Evolutionary conservation across 768 basidiomycete genomes (phyloP), one percentile per base, ranked within the genome.

Genomic region (Suillus sp.): DNA sequence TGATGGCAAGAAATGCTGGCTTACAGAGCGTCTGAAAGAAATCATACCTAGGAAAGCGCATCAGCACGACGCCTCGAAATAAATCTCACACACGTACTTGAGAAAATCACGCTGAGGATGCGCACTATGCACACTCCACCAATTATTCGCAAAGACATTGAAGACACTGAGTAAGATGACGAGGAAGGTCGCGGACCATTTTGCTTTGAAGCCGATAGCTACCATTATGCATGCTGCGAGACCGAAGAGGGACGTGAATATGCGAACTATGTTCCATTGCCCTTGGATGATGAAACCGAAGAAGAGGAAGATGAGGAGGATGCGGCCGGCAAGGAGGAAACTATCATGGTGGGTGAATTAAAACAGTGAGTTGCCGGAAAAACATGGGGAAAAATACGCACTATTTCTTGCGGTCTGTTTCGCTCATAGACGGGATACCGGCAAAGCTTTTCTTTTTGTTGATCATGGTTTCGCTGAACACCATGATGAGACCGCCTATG

Each of bases 391-490:
- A 61, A 30, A 20, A 0, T 16, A 81, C 91, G 66, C 66, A 99
- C 95, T 99, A 99, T 91, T 98, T 98, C 79, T 93, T 93, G 80
- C 96, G 87, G 78, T 99, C 97, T 1, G 87, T 96, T 78, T 99
- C 97, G 73, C 89, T 93, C 61, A 99, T 83, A 38, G 85, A 83
- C 1, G 96, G 95, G 2, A 99, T 79, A 53, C 95, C 96, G 13
- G 96, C 96, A 69, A 99, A 99, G 50, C 89, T 79, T 68, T 89
- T 87, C 79, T 90, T 95, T 76, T 89, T 86, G 25, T 88, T 91
- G 62, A 92, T 84, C 85, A 99, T 91, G 1, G 94, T 92, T 75
- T 99, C 97, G 67, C 91, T 95, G 78, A 99, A 95, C 30, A 99
- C 96, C 97, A 99, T 99, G 78, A 99, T 89, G 53, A 99, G 87